phyloP scores from a whole-genome alignment of 108 stramenopile species.

The Discostella pseudostelligera region DNA sequence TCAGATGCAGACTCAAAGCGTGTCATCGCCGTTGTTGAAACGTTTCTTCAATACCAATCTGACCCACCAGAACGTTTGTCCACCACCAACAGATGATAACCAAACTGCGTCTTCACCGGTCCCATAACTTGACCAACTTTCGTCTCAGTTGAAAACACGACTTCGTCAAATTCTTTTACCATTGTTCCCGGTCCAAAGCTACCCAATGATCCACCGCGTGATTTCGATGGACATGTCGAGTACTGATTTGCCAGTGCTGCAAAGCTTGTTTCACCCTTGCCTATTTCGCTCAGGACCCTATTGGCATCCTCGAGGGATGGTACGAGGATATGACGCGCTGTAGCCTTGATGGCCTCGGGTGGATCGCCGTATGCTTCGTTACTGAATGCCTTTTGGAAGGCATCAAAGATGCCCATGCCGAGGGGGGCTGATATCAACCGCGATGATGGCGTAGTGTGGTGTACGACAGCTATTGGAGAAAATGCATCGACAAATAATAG shows the following conservation, averaged over 20 bases:
- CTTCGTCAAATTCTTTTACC: conserved; percentile 81
- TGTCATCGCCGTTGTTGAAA: not conserved
- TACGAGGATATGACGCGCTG: conserved; percentile 78
- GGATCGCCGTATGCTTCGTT: conserved; percentile 69
- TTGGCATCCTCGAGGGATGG: conserved; percentile 54
- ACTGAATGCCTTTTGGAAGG: conserved; percentile 53
- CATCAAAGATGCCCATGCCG: conserved; percentile 64
- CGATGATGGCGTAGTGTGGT: not conserved
- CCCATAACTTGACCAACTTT: conserved; percentile 56
- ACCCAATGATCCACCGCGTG: conserved; percentile 67
- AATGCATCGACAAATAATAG: conserved; percentile 15
- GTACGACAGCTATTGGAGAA: conserved; percentile 3
- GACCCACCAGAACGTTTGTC: conserved; percentile 72
- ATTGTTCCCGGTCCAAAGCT: conserved; percentile 74
- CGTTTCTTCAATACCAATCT: conserved; percentile 16
- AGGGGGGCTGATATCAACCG: conserved; percentile 5
- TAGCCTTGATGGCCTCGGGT: conserved; percentile 72
- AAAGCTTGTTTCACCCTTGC: conserved; percentile 50
- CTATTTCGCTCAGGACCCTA: conserved; percentile 50
- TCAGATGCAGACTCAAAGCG: too few species aligned
- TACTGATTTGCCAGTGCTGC: conserved; percentile 51
- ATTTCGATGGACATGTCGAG: conserved; percentile 69
- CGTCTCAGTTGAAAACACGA: conserved; percentile 66
- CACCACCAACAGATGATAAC: conserved; percentile 76
- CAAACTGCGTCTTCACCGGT: conserved; percentile 67